phyloP scores from a whole-genome alignment of 202 grass and related monocot genomes.

The Schoenoplectus tabernaemontani region DNA sequence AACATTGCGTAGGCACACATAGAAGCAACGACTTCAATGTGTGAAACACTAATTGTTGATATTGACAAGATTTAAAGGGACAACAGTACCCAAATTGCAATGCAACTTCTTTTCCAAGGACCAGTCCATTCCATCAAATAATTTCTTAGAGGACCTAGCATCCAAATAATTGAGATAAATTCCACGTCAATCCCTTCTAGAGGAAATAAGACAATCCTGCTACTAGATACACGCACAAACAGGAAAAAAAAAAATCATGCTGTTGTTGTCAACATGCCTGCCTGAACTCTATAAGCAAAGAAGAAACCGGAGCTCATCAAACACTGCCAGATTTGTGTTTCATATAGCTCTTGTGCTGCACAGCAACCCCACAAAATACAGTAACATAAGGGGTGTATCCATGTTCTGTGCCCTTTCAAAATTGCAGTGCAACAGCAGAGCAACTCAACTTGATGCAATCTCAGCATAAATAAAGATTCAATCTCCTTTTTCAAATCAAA shows the following conservation, averaged over 20 bases:
- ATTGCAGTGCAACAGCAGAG: neutral
- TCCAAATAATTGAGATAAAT: constrained; percentile 5
- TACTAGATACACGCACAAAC: neutral
- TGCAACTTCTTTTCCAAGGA: neutral
- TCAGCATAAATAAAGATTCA: neutral
- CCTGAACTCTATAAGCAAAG: neutral
- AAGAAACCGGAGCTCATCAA: neutral
- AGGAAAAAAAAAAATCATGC: neutral
- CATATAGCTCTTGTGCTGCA: neutral
- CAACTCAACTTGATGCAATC: neutral
- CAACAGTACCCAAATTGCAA: neutral
- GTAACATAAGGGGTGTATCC: neutral
- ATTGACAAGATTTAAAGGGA: neutral
- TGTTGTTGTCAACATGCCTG: neutral
- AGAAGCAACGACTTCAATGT: neutral
- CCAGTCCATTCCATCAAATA: neutral
- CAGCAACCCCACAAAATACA: neutral
- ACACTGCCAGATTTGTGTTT: neutral
- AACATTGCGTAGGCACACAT: neutral
- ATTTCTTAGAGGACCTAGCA: neutral
- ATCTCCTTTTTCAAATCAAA: neutral
- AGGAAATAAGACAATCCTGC: neutral
- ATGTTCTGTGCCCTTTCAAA: neutral
- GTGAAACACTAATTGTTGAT: neutral
- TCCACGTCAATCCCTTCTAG: neutral